phyloP scores from a whole-genome alignment of 208 protist species.

The Leptomonas pyrrhocoris region DNA sequence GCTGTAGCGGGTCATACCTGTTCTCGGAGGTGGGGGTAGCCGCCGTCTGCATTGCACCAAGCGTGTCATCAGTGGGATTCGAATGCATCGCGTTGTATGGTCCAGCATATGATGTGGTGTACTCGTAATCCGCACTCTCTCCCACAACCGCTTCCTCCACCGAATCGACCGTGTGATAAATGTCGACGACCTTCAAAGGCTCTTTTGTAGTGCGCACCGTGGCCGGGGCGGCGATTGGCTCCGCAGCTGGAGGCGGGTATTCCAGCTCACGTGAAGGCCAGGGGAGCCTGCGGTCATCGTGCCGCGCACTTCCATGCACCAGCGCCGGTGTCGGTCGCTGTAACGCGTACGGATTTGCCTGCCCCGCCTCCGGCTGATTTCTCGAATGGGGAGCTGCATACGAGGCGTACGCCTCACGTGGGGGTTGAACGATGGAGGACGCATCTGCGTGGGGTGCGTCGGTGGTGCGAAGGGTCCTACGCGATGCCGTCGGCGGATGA shows the following conservation, averaged over 20 bases:
- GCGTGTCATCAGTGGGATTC: neutral
- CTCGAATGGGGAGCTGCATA: no score
- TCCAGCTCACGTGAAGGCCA: constrained; percentile 12
- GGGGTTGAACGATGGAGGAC: neutral
- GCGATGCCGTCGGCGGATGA: neutral
- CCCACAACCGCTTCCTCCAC: constrained; percentile 10
- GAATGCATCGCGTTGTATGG: neutral
- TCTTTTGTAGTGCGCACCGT: neutral
- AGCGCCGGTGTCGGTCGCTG: neutral
- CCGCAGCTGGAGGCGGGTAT: neutral
- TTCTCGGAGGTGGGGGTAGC: neutral
- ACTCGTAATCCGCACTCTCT: neutral
- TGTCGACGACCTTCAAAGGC: neutral
- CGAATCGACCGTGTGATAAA: constrained; percentile 8
- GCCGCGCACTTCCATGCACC: neutral
- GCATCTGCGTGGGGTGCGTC: no score
- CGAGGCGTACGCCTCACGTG: neutral
- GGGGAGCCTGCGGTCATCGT: neutral
- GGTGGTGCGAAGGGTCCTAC: no score
- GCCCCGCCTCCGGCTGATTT: neutral
- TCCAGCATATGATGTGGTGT: neutral
- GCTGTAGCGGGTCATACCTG: constrained; percentile 9
- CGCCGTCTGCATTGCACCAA: neutral
- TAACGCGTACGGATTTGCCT: neutral
- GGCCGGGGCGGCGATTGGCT: neutral